Evolutionary conservation across 2,329 filamentous ascomycete genomes (phyloP).

Genomic region (Alternaria alternata): DNA sequence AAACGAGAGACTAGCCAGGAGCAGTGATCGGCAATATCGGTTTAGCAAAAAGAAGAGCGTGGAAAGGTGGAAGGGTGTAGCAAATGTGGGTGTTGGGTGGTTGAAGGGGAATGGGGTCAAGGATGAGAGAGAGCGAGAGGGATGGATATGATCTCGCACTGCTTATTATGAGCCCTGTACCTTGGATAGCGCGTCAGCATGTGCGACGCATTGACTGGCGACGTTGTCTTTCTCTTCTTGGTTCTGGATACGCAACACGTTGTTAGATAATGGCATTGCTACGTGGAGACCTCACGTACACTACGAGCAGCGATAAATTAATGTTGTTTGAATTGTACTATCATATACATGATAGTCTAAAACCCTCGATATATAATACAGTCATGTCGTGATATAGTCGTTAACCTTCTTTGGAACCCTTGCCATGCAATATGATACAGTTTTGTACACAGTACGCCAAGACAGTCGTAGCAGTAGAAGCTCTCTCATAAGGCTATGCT

Average conservation of each 20-base stretch:
- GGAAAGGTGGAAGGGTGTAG: constrained; percentile 46
- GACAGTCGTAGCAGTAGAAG: background rate
- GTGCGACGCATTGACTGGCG: background rate
- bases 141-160: constrained; percentile 33
- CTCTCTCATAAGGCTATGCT: background rate
- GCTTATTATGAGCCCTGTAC: no score
- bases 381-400: background rate
- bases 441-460: background rate
- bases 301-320: background rate
- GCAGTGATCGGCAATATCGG: constrained; percentile 41
- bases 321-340: background rate
- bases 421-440: background rate
- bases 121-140: constrained; percentile 39
- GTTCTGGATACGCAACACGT: background rate
- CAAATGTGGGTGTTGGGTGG: constrained; percentile 47
- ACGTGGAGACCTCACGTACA: background rate
- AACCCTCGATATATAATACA: background rate
- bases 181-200: background rate
- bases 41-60: constrained; percentile 47
- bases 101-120: constrained; percentile 39
- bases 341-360: background rate
- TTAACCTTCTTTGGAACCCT: background rate
- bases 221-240: background rate
- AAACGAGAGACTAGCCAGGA: constrained; percentile 43
- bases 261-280: background rate